These are phyloP conservation scores for Soucietia sequanensis DNA, from an alignment of 805 yeast species.

Conservation along the genomic window DNA sequence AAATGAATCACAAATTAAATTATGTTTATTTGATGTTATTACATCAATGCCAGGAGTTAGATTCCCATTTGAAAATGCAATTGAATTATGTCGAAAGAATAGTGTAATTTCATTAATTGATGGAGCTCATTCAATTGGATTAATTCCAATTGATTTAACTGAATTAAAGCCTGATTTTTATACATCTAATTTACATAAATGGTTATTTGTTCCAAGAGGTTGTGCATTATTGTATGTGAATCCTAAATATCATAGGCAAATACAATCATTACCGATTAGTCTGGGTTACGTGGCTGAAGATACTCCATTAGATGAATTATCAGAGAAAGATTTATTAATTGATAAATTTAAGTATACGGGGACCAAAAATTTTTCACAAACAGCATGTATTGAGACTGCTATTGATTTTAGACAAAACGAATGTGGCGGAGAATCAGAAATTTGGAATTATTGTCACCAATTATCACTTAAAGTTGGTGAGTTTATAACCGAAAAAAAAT, in stretches of 20 bases:
- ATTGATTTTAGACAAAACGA: conserved; percentile 48
- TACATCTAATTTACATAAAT: conserved; percentile 65
- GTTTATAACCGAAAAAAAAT: conserved; percentile 28
- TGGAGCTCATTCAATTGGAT: conserved; percentile 72
- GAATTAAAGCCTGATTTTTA: conserved; percentile 56
- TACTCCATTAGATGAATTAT: conserved; percentile 18
- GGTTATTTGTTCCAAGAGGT: conserved; percentile 60
- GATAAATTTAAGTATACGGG: conserved; percentile 53
- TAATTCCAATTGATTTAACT: conserved; percentile 42
- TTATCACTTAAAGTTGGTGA: conserved; percentile 47
- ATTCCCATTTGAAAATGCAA: conserved; percentile 54
- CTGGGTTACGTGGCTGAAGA: conserved; percentile 42
- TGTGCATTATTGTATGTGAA: conserved; percentile 60
- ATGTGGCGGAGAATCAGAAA: conserved; percentile 61
- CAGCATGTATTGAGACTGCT: conserved; percentile 46
- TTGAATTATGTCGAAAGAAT: conserved; percentile 43
- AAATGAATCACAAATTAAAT: conserved; percentile 23
- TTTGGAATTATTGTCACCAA: conserved; percentile 44
- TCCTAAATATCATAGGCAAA: conserved; percentile 43
- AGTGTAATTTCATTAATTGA: conserved; percentile 58
- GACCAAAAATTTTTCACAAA: conserved; percentile 46
- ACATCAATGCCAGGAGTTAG: conserved; percentile 63
- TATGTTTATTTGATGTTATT: conserved; percentile 57
- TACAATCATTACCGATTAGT: conserved; percentile 61
- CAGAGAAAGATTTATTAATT: conserved; percentile 26